These are phyloP conservation scores for Schwanniomyces vanrijiae DNA, from an alignment of 805 yeast species.

Conservation along the genomic window DNA sequence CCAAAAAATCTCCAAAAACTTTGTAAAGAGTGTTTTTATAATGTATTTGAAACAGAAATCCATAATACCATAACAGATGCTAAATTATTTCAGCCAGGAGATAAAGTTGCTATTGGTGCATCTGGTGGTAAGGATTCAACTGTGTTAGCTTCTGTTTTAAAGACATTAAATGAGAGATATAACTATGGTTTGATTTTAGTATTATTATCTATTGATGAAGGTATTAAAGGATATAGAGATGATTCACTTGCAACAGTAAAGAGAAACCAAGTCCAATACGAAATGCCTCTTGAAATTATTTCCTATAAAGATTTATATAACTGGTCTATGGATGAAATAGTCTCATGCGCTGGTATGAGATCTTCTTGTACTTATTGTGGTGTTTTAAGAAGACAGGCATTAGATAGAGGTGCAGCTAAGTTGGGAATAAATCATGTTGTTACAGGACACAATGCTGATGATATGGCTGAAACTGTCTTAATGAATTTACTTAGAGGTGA, in stretches of 20 bases:
- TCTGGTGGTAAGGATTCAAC: constrained; percentile 99
- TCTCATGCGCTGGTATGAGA: constrained; percentile 88
- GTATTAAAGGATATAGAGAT: constrained; percentile 95
- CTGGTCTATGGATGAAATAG: constrained; percentile 99
- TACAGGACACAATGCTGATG: constrained; percentile 99
- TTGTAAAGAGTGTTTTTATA: constrained; percentile 87
- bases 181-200: constrained; percentile 85
- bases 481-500: constrained; percentile 98
- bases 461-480: constrained; percentile 96
- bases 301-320: constrained; percentile 87
- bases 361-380: constrained; percentile 98
- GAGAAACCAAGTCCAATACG: constrained; percentile 83
- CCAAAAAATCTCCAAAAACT: constrained; percentile 90
- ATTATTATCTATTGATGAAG: constrained; percentile 89
- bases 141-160: constrained; percentile 84
- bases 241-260: constrained; percentile 96
- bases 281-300: constrained; percentile 75
- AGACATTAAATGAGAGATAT: constrained; percentile 83
- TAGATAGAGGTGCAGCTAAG: constrained; percentile 92
- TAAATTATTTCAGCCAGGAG: constrained; percentile 74
- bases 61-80: constrained; percentile 81
- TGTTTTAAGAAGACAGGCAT: constrained; percentile 91
- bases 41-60: constrained; percentile 91
- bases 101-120: constrained; percentile 94
- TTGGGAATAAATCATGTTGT: constrained; percentile 86